These are phyloP conservation scores for Blastomyces percursus DNA, from an alignment of 2,329 filamentous ascomycete species.

Conservation along the genomic window DNA sequence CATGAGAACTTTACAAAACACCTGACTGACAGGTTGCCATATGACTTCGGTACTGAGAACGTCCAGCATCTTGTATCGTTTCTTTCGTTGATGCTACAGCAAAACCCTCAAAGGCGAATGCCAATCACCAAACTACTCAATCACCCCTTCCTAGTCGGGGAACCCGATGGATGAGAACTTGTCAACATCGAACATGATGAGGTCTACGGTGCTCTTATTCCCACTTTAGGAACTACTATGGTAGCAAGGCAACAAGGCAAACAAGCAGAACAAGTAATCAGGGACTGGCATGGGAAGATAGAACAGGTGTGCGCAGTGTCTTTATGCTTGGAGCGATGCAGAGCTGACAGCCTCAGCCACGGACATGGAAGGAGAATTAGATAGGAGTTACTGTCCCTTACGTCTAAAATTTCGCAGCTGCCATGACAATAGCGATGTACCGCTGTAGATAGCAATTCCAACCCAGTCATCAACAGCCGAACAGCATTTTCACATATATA, in stretches of 20 bases:
- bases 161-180: constrained; percentile 1
- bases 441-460: no score
- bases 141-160: constrained; percentile 9
- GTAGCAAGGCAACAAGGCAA: not conserved
- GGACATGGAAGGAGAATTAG: not conserved
- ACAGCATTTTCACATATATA: no score
- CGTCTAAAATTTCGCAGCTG: not conserved
- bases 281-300: no score
- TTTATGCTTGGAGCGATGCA: not conserved
- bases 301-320: no score
- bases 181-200: not conserved
- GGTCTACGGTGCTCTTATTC: constrained; percentile 1
- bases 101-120: constrained; percentile 8
- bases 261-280: not conserved
- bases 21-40: constrained; percentile 12
- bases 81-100: constrained; percentile 13
- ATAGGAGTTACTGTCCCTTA: not conserved
- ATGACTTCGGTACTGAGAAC: constrained; percentile 13
- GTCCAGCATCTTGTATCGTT: constrained; percentile 11
- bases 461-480: no score
- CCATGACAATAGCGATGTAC: no score
- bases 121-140: constrained; percentile 8
- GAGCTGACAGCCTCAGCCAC: not conserved
- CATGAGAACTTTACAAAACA: constrained; percentile 11
- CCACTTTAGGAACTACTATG: not conserved